These are phyloP conservation scores for Elsinoe necatrix DNA, from an alignment of 2,329 filamentous ascomycete genomes.

Conservation along the genomic window DNA sequence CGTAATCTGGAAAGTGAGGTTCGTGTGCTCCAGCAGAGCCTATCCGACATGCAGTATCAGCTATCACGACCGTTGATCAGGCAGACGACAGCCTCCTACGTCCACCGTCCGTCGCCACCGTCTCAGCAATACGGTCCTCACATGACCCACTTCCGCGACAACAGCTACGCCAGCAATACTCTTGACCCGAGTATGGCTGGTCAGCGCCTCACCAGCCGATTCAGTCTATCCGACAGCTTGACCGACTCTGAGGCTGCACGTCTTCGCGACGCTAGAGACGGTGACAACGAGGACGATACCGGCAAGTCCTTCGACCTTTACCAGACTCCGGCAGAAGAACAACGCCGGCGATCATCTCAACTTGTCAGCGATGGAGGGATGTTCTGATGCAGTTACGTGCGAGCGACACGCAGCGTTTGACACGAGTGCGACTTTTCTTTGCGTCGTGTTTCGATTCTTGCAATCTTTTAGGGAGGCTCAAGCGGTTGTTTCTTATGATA, in stretches of 20 bases:
- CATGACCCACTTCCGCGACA: constrained; percentile 9
- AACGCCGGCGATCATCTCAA: neutral
- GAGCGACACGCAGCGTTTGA: neutral
- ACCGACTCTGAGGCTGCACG: constrained; percentile 14
- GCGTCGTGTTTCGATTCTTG: constrained; percentile 13
- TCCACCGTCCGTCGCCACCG: constrained; percentile 19
- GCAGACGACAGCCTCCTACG: constrained; percentile 2
- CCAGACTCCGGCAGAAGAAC: constrained; percentile 10
- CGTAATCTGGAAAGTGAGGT: constrained; percentile 27
- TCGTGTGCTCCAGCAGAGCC: constrained; percentile 19
- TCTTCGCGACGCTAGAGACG: constrained; percentile 4
- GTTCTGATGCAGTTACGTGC: constrained; percentile 5
- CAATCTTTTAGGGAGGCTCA: constrained; percentile 12
- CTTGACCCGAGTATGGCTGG: constrained; percentile 17
- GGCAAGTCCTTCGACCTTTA: constrained; percentile 13
- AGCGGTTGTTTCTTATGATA: constrained; percentile 14
- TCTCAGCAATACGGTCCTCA: constrained; percentile 3
- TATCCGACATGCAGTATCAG: constrained; percentile 26
- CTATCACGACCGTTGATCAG: constrained; percentile 20
- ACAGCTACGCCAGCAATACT: constrained; percentile 13
- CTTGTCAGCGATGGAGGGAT: constrained; percentile 11
- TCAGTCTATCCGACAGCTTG: constrained; percentile 14
- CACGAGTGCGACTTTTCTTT: neutral
- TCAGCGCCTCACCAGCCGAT: constrained; percentile 12
- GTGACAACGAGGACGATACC: constrained; percentile 6